Base-by-base conservation (phyloP, 805 yeast species). In the Nakazawaea wyomingensis region DNA sequence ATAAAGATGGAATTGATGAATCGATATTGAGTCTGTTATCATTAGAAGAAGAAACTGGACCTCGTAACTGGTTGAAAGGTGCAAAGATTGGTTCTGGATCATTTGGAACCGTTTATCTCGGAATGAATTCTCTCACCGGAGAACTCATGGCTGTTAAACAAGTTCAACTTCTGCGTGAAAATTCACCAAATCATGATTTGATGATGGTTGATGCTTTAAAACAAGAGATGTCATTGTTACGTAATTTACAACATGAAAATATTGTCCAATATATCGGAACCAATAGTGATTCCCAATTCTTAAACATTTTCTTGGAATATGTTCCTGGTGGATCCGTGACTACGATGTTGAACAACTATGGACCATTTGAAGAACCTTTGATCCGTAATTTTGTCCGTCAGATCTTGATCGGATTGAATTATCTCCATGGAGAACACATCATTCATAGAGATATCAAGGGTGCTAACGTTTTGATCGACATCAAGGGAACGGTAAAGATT, bases 121-220 rank as follows among this genome's bases (percentile, higher is more conserved):
- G 97, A 0, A 80, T 93, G 80, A 87, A 90, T 57, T 85, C 96
- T 1, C 63, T 82, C 27, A 89, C 96, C 0, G 99, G 99, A 34
- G 98, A 89, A 57, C 69, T 93, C 40, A 87, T 91, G 96, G 99
- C 98, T 1, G 96, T 93, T 16, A 93, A 93, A 57, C 96, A 90
- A 59, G 96, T 93, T 1, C 84, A 82, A 37, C 59, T 90, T 14
- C 82, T 85, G 1, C 53, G 54, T 16, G 59, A 48, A 36, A 64
- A 34, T 44, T 66, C 42, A 49, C 61, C 54, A 46, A 50, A 44
- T 18, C 57, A 59, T 8, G 56, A 58, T 48, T 53, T 39, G 40
- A 50, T 43, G 37, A 81, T 89, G 83, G 76, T 85, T 13, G 88
- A 83, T 49, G 95, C 96, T 0, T 61, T 88, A 46, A 87, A 85